Percentiles rank a stretch among this genome's conserved stretches.
phyloP scores from a whole-genome alignment of 345 rosid genomes.

The Gossypium bickii region DNA sequence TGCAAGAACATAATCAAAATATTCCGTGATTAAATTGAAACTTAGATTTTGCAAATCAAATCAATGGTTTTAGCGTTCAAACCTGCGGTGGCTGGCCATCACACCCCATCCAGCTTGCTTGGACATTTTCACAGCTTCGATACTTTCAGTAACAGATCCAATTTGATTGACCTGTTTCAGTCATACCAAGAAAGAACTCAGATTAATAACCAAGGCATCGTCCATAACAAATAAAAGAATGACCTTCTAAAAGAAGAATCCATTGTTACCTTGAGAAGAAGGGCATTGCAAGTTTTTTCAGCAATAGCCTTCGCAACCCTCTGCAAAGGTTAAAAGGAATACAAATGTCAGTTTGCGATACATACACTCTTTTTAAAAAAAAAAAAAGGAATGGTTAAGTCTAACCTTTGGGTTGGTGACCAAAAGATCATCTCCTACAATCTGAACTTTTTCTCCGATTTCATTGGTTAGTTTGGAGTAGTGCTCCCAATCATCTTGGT shows the following conservation, averaged over 20 bases:
- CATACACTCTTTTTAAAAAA: background rate
- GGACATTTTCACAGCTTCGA: conserved; percentile 96
- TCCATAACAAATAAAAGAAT: background rate
- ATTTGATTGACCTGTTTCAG: conserved; percentile 85
- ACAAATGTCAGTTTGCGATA: background rate
- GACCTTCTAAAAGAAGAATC: background rate
- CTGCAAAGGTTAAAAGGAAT: conserved; percentile 31
- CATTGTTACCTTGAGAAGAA: conserved; percentile 72
- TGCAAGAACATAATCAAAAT: conserved; percentile 20
- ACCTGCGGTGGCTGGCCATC: conserved; percentile 93
- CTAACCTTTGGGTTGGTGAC: conserved; percentile 96
- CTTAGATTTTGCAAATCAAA: background rate
- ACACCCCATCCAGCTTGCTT: conserved; percentile 99
- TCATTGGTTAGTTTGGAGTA: conserved; percentile 74
- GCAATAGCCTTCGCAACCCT: conserved; percentile 85
- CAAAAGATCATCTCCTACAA: conserved; percentile 95
- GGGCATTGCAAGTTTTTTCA: conserved; percentile 90
- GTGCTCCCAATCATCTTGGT: conserved; percentile 97
- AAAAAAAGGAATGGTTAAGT: background rate
- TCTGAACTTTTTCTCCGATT: conserved; percentile 72
- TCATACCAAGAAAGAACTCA: background rate
- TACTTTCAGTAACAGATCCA: conserved; percentile 94
- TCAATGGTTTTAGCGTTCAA: background rate
- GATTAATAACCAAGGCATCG: background rate
- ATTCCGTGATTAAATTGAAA: background rate